Conservation (phyloP, 2,329 filamentous ascomycete genomes). For the Hirsutella minnesotensis region DNA sequence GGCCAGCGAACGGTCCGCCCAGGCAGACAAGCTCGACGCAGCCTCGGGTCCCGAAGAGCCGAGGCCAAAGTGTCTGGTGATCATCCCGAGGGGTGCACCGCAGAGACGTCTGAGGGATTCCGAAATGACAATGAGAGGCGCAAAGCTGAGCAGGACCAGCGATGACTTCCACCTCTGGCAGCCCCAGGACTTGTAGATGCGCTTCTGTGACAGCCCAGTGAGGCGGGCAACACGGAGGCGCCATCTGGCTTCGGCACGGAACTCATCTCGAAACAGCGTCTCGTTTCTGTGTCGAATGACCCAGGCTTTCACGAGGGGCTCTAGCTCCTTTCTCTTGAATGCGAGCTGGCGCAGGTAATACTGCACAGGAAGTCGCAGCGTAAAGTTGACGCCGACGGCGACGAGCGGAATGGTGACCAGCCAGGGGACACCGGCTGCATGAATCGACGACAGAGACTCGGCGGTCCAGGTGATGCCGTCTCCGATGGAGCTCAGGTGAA, state of each 20-base stretch:
- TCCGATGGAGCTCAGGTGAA: constrained; percentile 21
- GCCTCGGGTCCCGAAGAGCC: background rate
- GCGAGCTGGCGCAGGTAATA: constrained; percentile 25
- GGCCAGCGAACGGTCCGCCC: constrained; percentile 18
- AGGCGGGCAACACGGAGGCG: constrained; percentile 12
- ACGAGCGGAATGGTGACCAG: constrained; percentile 41
- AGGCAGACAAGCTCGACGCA: background rate
- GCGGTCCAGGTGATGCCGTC: constrained; percentile 27
- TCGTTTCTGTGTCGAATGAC: constrained; percentile 11
- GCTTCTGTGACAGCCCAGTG: constrained; percentile 15
- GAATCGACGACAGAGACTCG: constrained; percentile 29
- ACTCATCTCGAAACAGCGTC: background rate
- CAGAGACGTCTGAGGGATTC: constrained; percentile 37
- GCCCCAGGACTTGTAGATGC: constrained; percentile 26
- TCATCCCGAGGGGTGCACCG: constrained; percentile 12
- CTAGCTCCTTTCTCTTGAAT: constrained; percentile 15
- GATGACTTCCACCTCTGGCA: constrained; percentile 36
- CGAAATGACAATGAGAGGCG: constrained; percentile 37
- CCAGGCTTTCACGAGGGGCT: constrained; percentile 21
- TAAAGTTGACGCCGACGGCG: constrained; percentile 31
- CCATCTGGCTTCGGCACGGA: too few species aligned
- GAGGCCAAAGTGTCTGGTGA: background rate
- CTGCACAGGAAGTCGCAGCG: constrained; percentile 34
- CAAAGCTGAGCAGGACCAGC: constrained; percentile 25
- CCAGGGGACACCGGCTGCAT: constrained; percentile 38